These are phyloP conservation scores for Penicillium waksmanii DNA, from an alignment of 495 filamentous ascomycete genomes.

Conservation along the genomic window DNA sequence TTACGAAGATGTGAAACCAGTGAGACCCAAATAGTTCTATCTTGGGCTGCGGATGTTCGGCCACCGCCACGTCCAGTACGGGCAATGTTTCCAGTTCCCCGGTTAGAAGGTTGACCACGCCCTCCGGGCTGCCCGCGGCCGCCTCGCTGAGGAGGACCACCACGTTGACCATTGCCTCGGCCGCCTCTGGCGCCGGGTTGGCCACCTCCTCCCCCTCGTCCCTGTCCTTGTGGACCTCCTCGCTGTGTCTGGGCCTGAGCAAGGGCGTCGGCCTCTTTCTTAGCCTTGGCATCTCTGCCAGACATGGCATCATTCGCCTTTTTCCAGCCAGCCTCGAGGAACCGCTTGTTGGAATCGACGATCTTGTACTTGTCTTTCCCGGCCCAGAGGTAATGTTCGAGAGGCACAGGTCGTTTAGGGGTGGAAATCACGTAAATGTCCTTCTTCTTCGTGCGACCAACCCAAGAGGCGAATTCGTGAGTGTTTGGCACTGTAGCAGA, in stretches of 20 bases:
- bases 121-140: conserved; percentile 45
- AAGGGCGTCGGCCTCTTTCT: conserved; percentile 52
- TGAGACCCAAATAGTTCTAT: conserved; percentile 96
- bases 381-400: conserved; percentile 97
- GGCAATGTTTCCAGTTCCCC: conserved; percentile 84
- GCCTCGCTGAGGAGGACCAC: conserved; percentile 35
- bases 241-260: conserved; percentile 53
- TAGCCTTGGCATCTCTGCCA: conserved; percentile 72
- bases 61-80: conserved; percentile 82
- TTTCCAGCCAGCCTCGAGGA: conserved; percentile 91
- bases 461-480: conserved; percentile 97
- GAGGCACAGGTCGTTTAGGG: conserved; percentile 87
- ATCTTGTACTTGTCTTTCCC: conserved; percentile 92
- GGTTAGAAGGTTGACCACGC: conserved; percentile 57
- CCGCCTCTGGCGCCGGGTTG: conserved; percentile 43
- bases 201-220: conserved; percentile 49
- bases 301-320: conserved; percentile 83
- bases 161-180: conserved; percentile 42
- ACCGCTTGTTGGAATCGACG: conserved; percentile 87
- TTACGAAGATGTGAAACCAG: conserved; percentile 89
- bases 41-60: conserved; percentile 83
- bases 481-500: conserved; percentile 98
- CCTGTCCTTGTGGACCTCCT: conserved; percentile 52
- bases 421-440: conserved; percentile 99
- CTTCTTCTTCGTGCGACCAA: conserved; percentile 96